These are phyloP conservation scores for Phytophthora multivora DNA, from an alignment of 352 stramenopile species.

Conservation along the genomic window DNA sequence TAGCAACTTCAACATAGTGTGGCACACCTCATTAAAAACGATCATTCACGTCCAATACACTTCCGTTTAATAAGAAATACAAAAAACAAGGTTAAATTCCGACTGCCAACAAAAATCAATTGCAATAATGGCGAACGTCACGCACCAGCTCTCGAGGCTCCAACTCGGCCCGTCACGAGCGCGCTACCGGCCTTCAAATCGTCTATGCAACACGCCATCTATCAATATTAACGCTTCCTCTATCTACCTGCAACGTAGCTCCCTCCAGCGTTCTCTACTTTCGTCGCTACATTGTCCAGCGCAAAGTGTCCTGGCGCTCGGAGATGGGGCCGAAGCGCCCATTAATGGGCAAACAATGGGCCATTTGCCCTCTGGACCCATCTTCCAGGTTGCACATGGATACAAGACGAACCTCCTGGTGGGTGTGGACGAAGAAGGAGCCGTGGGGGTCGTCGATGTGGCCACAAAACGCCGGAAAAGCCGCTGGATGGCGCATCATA, in stretches of 20 bases:
- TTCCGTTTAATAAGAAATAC: constrained; percentile 2
- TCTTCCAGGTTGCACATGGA: constrained; percentile 63
- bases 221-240: constrained; percentile 20
- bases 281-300: constrained; percentile 39
- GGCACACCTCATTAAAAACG: not conserved
- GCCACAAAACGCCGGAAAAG: constrained; percentile 27
- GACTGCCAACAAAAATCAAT: constrained; percentile 1
- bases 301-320: constrained; percentile 26
- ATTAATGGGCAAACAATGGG: constrained; percentile 14
- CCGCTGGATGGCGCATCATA: constrained; percentile 59
- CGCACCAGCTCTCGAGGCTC: constrained; percentile 40
- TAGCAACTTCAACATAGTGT: constrained; percentile 33
- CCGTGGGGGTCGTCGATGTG: constrained; percentile 46
- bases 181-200: constrained; percentile 25
- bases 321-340: constrained; percentile 7
- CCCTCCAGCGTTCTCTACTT: constrained; percentile 32
- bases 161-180: constrained; percentile 38
- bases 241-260: constrained; percentile 19
- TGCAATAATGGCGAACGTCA: constrained; percentile 29
- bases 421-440: constrained; percentile 64
- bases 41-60: constrained; percentile 8
- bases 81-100: constrained; percentile 6
- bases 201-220: constrained; percentile 6
- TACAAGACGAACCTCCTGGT: constrained; percentile 38
- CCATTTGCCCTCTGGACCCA: constrained; percentile 29